A percentile compares a stretch with the other conserved stretches of the same genome.
Evolutionary conservation across 768 basidiomycete genomes (phyloP).

Genomic region (Suillus fuscotomentosus): DNA sequence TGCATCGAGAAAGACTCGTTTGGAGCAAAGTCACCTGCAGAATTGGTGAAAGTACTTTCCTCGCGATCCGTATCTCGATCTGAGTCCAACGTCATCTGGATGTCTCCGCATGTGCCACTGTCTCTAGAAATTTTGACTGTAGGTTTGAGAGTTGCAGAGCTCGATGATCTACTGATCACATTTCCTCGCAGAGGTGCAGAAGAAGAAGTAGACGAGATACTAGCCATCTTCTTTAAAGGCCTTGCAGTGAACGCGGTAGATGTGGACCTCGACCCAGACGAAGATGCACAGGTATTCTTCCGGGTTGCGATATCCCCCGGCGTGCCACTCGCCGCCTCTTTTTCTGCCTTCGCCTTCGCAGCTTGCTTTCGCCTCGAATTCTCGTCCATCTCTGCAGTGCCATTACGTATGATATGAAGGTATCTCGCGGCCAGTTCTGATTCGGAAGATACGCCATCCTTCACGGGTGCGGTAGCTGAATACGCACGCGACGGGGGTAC

Average conservation of each 20-base stretch:
- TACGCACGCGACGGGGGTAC: neutral
- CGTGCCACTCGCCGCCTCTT: conserved; percentile 9
- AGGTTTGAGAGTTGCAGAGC: neutral
- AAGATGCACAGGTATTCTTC: neutral
- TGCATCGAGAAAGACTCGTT: conserved; percentile 1
- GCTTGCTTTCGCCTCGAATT: conserved; percentile 27
- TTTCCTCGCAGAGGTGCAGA: neutral
- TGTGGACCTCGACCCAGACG: neutral
- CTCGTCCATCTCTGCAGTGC: conserved; percentile 20
- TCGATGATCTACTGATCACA: neutral
- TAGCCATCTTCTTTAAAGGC: neutral
- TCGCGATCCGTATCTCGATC: neutral
- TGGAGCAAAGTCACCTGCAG: neutral
- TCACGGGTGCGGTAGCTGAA: neutral
- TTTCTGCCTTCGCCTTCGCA: conserved; percentile 11
- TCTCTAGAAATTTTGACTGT: neutral
- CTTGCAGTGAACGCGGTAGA: neutral
- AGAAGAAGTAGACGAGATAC: neutral
- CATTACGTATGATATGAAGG: conserved; percentile 18
- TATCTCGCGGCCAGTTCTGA: neutral
- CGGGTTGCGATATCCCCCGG: neutral
- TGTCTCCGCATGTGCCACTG: neutral
- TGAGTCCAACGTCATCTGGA: neutral
- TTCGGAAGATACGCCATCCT: neutral
- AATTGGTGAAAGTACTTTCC: neutral